Evolutionary conservation across 306 rosid species (phyloP).

Genomic region (Mimosa bimucronata): DNA sequence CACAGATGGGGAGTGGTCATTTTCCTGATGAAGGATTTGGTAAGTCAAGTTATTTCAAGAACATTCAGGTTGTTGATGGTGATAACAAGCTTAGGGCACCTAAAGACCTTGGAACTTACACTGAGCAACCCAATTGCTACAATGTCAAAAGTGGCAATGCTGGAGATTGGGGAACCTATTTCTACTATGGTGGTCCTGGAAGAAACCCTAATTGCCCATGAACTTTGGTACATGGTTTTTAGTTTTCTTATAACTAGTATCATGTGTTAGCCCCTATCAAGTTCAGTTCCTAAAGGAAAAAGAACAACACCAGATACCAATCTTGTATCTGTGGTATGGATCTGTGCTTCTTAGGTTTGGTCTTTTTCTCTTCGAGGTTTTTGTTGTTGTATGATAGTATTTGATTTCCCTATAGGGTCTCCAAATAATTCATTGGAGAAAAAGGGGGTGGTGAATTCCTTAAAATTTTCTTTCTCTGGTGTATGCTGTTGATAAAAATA

Average conservation of each 20-base stretch:
- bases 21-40: constrained; percentile 65
- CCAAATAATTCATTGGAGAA: constrained; percentile 57
- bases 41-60: constrained; percentile 55
- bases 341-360: constrained; percentile 26
- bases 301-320: background rate
- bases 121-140: constrained; percentile 55
- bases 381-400: constrained; percentile 37
- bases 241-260: constrained; percentile 37
- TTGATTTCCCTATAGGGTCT: constrained; percentile 36
- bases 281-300: background rate
- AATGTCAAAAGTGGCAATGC: constrained; percentile 51
- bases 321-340: background rate
- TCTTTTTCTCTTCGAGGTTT: background rate
- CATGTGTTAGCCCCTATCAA: constrained; percentile 23
- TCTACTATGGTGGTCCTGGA: constrained; percentile 69
- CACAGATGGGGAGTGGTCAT: constrained; percentile 75
- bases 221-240: constrained; percentile 23
- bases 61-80: constrained; percentile 59
- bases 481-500: constrained; percentile 41
- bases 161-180: constrained; percentile 59
- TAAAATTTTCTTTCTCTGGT: constrained; percentile 38
- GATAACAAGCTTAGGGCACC: constrained; percentile 54
- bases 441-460: constrained; percentile 37
- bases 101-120: constrained; percentile 50
- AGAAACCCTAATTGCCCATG: constrained; percentile 49